Conservation (phyloP, 2,329 filamentous ascomycete genomes). For the Curvularia lunata region DNA sequence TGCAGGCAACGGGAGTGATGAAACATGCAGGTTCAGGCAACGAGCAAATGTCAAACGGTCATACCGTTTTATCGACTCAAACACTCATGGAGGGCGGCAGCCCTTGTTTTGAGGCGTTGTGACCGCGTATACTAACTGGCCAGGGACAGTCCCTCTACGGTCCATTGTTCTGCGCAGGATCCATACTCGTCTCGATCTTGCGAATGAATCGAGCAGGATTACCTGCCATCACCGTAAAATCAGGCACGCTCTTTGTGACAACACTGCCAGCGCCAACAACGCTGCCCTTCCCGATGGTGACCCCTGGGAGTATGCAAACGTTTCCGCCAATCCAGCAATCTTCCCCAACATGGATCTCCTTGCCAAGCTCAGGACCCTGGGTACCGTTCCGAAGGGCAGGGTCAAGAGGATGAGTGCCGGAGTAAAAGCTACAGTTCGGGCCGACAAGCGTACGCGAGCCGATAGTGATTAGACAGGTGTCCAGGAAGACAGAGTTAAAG, state of each 20-base stretch:
- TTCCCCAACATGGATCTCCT: constrained; percentile 75
- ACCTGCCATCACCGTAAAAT: constrained; percentile 69
- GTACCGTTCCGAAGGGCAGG: constrained; percentile 75
- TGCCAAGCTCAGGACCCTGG: constrained; percentile 75
- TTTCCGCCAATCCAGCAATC: constrained; percentile 64
- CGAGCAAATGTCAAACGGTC: not conserved
- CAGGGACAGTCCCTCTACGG: not conserved
- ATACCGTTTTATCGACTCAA: not conserved
- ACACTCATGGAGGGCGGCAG: no score
- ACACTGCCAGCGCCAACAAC: constrained; percentile 83
- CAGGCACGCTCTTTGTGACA: constrained; percentile 76
- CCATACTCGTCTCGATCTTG: constrained; percentile 47
- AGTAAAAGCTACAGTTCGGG: constrained; percentile 78
- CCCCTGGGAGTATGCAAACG: constrained; percentile 70
- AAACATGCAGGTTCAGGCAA: not conserved
- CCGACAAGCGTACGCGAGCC: constrained; percentile 80
- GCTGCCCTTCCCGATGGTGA: constrained; percentile 76
- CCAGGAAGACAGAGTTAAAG: constrained; percentile 75
- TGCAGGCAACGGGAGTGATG: not conserved
- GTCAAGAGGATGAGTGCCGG: constrained; percentile 78
- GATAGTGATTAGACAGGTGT: constrained; percentile 76
- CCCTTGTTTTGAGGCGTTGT: no score
- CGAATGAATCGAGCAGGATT: constrained; percentile 71
- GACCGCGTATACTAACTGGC: not conserved
- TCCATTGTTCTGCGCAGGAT: constrained; percentile 28